Percentiles rank a stretch among this genome's conserved stretches.
phyloP scores from a whole-genome alignment of 495 filamentous ascomycete genomes.

The Penicillium bialowiezense region DNA sequence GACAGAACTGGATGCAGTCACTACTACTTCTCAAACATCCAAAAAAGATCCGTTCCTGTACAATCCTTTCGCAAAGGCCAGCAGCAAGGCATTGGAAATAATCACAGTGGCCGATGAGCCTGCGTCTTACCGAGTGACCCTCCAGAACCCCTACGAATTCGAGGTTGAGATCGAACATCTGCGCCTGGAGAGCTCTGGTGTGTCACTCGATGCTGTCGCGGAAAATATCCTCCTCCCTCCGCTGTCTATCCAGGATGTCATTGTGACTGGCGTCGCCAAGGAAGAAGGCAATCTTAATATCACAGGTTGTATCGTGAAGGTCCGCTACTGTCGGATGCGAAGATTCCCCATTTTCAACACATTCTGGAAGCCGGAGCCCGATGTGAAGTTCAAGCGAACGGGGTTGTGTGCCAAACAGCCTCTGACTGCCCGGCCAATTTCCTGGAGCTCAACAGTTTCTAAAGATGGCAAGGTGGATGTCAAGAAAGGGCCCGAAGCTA shows the following conservation, averaged over 20 bases:
- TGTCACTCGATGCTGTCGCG: constrained; percentile 61
- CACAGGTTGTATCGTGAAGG: constrained; percentile 73
- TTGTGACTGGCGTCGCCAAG: constrained; percentile 65
- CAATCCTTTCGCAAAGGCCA: constrained; percentile 77
- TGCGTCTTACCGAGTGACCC: constrained; percentile 70
- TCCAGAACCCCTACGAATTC: constrained; percentile 94
- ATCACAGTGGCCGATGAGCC: constrained; percentile 74
- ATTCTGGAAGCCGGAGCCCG: constrained; percentile 68
- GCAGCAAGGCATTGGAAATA: constrained; percentile 57
- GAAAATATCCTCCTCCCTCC: constrained; percentile 70
- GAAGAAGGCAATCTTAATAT: constrained; percentile 66
- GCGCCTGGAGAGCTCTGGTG: constrained; percentile 67
- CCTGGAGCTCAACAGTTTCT: constrained; percentile 50
- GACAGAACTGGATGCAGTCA: constrained; percentile 64
- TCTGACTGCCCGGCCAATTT: constrained; percentile 50
- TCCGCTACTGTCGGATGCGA: constrained; percentile 75
- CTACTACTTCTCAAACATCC: constrained; percentile 45
- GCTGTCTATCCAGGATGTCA: constrained; percentile 74
- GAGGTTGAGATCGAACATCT: constrained; percentile 85
- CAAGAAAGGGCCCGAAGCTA: constrained; percentile 36
- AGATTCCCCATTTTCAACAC: constrained; percentile 79
- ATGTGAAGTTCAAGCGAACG: constrained; percentile 71
- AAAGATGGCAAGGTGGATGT: constrained; percentile 36
- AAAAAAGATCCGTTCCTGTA: constrained; percentile 86
- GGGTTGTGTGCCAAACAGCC: constrained; percentile 61